Evolutionary conservation across 2,329 filamentous ascomycete species (phyloP), one percentile per base, ranked within the genome.

Genomic region (Fonsecaea multimorphosa): DNA sequence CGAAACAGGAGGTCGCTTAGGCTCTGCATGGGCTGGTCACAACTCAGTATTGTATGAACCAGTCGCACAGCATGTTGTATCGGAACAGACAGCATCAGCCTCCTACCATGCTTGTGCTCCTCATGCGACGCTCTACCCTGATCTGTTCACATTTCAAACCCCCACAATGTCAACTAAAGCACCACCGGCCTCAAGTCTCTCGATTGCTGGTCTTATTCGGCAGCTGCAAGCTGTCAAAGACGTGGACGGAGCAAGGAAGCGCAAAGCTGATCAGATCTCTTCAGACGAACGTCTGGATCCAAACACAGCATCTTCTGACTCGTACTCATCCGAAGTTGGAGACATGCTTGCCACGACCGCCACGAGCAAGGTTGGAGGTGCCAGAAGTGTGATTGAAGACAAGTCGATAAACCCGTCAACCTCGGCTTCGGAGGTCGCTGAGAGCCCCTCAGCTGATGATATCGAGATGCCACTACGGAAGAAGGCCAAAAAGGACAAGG

Each of bases 391-490:
- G 14, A 11, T n/a, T 32, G 58, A 32, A 34, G 29, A 27, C 12
- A 49, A 12, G 11, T 27, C 14, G 34, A 44, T 27, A 40, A 63
- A 51, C 36, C 36, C 66, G 4, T 68, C 70, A 14, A 36, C 60
- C 24, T 60, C 59, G 27, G 62, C 69, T 12, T 67, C 72, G 38
- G 73, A 77, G 69, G 73, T 74, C 32, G 73, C 77, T 63, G 72
- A 68, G 38, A 67, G 69, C 7, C 58, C 65, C 3, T 51, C 66
- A 3, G 38, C 69, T 3, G 52, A 62, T 8, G 38, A 31, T 38
- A 46, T n/a, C 7, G 63, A 68, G 38, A 34, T 58, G 67, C 34
- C 54, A 69, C 19, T 61, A 70, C 38, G 58, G 19, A 62, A 67
- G 32, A 73, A 73, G 44, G 55, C 65, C 19, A 63, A 68, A 32